A percentile compares a stretch with the other conserved stretches of the same genome.
Evolutionary conservation across 2,329 filamentous ascomycete genomes (phyloP).

Genomic region (Fusarium sp.): DNA sequence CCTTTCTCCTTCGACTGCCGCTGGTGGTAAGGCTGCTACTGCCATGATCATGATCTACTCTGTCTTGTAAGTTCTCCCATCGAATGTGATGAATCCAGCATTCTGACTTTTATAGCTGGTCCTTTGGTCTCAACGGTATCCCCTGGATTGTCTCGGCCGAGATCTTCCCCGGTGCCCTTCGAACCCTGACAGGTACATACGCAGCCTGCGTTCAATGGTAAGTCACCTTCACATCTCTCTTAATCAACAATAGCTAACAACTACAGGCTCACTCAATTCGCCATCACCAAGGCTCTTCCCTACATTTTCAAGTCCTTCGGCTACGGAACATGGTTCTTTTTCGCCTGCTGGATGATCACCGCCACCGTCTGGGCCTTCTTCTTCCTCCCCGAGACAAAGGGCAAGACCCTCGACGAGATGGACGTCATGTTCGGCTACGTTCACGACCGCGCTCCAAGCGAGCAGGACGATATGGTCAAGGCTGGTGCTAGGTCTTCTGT

Average conservation of each 20-base stretch:
- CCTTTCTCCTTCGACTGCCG: constrained; percentile 52
- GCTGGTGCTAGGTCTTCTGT: constrained; percentile 19
- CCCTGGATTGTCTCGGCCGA: constrained; percentile 57
- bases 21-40: constrained; percentile 61
- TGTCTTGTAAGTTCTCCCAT: constrained; percentile 54
- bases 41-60: constrained; percentile 65
- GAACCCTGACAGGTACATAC: constrained; percentile 53
- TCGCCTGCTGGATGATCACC: constrained; percentile 60
- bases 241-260: not conserved
- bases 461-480: constrained; percentile 26
- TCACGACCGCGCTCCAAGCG: constrained; percentile 27
- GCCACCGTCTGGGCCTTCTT: constrained; percentile 60
- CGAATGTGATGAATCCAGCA: rapidly evolving
- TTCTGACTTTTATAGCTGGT: constrained; percentile 47
- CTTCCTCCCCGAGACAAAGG: constrained; percentile 65
- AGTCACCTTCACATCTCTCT: rapidly evolving
- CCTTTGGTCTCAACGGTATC: constrained; percentile 56
- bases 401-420: constrained; percentile 62
- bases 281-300: constrained; percentile 54
- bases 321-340: constrained; percentile 67
- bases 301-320: constrained; percentile 55
- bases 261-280: constrained; percentile 49
- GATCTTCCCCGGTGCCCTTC: constrained; percentile 55
- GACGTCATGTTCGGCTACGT: constrained; percentile 50
- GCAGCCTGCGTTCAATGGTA: constrained; percentile 53